Evolutionary conservation across 805 yeast species (phyloP).

Genomic region (Metschnikowia similis): DNA sequence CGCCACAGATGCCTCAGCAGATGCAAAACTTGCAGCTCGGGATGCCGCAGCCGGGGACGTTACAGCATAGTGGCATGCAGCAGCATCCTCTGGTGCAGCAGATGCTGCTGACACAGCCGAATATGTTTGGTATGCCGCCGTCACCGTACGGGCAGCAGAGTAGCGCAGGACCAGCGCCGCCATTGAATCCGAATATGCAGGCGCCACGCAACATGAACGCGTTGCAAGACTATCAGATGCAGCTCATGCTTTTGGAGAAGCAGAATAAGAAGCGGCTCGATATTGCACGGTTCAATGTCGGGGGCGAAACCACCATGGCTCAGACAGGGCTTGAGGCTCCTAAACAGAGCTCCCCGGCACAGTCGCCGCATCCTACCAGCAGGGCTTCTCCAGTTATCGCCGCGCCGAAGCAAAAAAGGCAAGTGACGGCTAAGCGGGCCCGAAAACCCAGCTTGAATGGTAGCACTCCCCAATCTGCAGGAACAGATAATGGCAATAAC

Average conservation of each 20-base stretch:
- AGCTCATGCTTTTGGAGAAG: constrained; percentile 66
- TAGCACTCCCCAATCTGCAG: constrained; percentile 15
- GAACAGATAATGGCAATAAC: constrained; percentile 9
- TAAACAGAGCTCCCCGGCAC: constrained; percentile 21
- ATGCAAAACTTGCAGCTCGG: constrained; percentile 2
- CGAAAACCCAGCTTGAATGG: constrained; percentile 29
- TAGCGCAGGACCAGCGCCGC: constrained; percentile 1
- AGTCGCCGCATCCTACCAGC: constrained; percentile 32
- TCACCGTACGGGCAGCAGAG: constrained; percentile 3
- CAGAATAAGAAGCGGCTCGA: constrained; percentile 69
- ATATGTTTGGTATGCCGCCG: neutral
- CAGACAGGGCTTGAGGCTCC: constrained; percentile 8
- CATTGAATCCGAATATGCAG: constrained; percentile 8
- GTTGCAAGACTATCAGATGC: constrained; percentile 77
- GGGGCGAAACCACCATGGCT: constrained; percentile 6
- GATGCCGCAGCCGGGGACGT: neutral
- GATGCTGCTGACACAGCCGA: constrained; percentile 1
- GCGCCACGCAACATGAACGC: constrained; percentile 46
- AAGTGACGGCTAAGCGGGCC: constrained; percentile 26
- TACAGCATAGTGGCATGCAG: neutral
- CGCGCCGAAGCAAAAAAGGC: constrained; percentile 29
- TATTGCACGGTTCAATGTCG: constrained; percentile 39
- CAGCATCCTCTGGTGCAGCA: constrained; percentile 1
- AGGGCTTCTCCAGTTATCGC: constrained; percentile 31
- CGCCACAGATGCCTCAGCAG: constrained; percentile 6